Evolutionary conservation across 768 basidiomycete species (phyloP).

Genomic region (Lentinula sp.): DNA sequence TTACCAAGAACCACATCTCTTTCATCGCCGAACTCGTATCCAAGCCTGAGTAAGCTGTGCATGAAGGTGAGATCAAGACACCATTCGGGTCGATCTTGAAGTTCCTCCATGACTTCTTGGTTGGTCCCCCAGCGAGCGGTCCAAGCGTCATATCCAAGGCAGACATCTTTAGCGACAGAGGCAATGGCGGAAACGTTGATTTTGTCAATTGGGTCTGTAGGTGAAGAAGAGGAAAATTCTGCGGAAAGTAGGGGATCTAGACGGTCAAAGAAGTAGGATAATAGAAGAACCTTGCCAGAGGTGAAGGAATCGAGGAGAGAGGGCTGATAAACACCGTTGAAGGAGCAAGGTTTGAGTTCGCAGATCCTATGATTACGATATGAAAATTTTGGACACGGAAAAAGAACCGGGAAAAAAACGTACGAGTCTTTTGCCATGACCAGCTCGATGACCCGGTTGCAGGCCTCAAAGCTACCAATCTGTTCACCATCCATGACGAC

Average conservation of each 20-base stretch:
- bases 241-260: slow-evolving; percentile 64
- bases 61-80: slow-evolving; percentile 96
- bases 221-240: not conserved
- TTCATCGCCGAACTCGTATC: slow-evolving; percentile 79
- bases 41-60: slow-evolving; percentile 80
- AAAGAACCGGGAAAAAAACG: slow-evolving; percentile 23
- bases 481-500: slow-evolving; percentile 86
- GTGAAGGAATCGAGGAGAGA: slow-evolving; percentile 86
- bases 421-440: slow-evolving; percentile 94
- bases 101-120: slow-evolving; percentile 43
- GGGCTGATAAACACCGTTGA: slow-evolving; percentile 97
- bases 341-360: slow-evolving; percentile 90
- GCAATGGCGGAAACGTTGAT: slow-evolving; percentile 56
- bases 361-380: slow-evolving; percentile 51
- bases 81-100: slow-evolving; percentile 84
- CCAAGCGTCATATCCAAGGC: slow-evolving; percentile 64
- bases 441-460: slow-evolving; percentile 75
- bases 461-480: slow-evolving; percentile 80
- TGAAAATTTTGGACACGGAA: not conserved
- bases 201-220: slow-evolving; percentile 11
- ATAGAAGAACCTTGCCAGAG: slow-evolving; percentile 76
- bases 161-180: slow-evolving; percentile 63
- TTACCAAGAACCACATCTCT: slow-evolving; percentile 78
- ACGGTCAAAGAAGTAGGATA: slow-evolving; percentile 98
- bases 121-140: slow-evolving; percentile 36